Conservation (phyloP, 805 yeast species). For the Spathaspora gorwiae region DNA sequence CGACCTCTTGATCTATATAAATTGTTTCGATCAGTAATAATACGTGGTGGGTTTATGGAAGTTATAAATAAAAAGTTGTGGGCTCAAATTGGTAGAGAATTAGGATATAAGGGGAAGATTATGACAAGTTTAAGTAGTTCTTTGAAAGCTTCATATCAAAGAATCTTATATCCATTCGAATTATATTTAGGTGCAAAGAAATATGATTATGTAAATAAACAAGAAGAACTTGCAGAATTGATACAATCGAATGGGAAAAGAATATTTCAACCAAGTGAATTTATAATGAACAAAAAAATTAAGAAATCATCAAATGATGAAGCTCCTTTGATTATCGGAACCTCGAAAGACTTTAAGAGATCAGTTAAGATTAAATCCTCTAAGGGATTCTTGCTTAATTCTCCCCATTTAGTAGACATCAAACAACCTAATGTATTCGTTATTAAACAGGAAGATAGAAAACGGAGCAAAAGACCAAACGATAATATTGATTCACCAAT, state of each 20-base stretch:
- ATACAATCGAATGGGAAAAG: not conserved
- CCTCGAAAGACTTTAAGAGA: conserved; percentile 43
- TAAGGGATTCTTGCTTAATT: conserved; percentile 50
- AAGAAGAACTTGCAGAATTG: conserved; percentile 1
- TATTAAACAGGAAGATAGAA: conserved; percentile 9
- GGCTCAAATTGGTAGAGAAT: conserved; percentile 80
- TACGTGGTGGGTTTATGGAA: conserved; percentile 61
- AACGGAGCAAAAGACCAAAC: conserved; percentile 3
- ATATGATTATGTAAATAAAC: conserved; percentile 1
- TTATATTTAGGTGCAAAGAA: conserved; percentile 3
- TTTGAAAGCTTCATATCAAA: conserved; percentile 54
- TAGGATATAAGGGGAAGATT: conserved; percentile 69
- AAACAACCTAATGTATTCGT: conserved; percentile 21
- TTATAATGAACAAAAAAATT: not conserved
- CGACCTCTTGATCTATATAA: conserved; percentile 61
- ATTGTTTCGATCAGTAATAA: conserved; percentile 51
- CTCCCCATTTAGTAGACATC: conserved; percentile 45
- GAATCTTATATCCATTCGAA: conserved; percentile 33
- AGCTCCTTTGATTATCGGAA: conserved; percentile 40
- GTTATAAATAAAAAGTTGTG: conserved; percentile 68
- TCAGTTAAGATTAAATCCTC: conserved; percentile 40
- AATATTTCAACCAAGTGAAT: not conserved
- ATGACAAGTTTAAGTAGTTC: conserved; percentile 70
- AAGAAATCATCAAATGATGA: not conserved
- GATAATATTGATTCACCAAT: conserved; percentile 12